A percentile compares a stretch with the other conserved stretches of the same genome.
These are phyloP conservation scores for Aspergillus ellipticus DNA, from an alignment of 495 filamentous ascomycete genomes.

Conservation along the genomic window DNA sequence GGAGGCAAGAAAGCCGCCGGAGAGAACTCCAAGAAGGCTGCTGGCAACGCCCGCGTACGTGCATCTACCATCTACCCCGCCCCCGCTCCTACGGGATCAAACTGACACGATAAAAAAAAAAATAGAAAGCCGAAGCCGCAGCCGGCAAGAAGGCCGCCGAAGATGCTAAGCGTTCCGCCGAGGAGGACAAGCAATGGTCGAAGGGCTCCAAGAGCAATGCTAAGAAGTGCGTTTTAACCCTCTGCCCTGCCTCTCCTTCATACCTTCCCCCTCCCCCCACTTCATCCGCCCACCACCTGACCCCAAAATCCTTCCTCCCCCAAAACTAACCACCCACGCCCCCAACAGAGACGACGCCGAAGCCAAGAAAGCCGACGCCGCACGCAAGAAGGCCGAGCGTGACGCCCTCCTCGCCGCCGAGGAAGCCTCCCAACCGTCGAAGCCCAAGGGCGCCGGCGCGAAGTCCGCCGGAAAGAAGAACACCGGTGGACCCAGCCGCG, in stretches of 20 bases:
- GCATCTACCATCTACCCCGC: background rate
- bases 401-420: slow-evolving; percentile 82
- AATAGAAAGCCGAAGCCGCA: slow-evolving; percentile 81
- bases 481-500: slow-evolving; percentile 29
- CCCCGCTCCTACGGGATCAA: background rate
- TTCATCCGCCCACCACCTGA: background rate
- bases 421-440: slow-evolving; percentile 60
- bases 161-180: slow-evolving; percentile 60
- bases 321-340: slow-evolving; percentile 15
- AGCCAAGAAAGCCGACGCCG: slow-evolving; percentile 79
- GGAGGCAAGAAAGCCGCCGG: slow-evolving; percentile 60
- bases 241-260: background rate
- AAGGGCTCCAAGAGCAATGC: slow-evolving; percentile 79
- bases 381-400: slow-evolving; percentile 82
- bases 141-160: slow-evolving; percentile 70
- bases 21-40: slow-evolving; percentile 84
- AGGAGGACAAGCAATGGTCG: slow-evolving; percentile 74
- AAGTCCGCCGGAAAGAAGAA: slow-evolving; percentile 67
- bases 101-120: background rate
- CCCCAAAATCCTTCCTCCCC: background rate
- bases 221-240: slow-evolving; percentile 72
- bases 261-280: background rate
- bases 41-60: slow-evolving; percentile 70
- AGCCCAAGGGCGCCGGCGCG: slow-evolving; percentile 47
- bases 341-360: slow-evolving; percentile 71